Conservation (phyloP, 768 basidiomycete genomes). For the Cystofilobasidium ferigula region DNA sequence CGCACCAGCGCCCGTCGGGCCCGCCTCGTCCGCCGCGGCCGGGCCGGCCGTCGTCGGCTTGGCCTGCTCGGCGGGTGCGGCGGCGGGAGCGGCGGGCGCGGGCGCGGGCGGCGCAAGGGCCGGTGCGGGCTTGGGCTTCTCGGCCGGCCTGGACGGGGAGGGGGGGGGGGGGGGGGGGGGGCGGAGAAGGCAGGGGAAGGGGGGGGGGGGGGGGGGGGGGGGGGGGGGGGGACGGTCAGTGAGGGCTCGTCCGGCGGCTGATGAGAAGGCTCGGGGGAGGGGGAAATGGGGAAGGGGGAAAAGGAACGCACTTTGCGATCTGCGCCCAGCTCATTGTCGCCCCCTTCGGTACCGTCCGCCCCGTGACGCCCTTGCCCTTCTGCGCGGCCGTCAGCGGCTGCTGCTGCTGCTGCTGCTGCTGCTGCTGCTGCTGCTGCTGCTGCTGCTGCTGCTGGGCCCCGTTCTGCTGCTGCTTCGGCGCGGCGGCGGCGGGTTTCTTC, state of each 20-base stretch:
- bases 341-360: constrained; percentile 28
- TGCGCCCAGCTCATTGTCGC: constrained; percentile 40
- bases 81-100: constrained; percentile 27
- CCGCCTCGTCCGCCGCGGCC: constrained; percentile 3
- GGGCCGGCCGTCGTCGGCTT: no score
- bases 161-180: background rate
- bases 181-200: background rate
- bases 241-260: no score
- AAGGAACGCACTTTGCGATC: constrained; percentile 38
- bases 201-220: constrained; percentile 27
- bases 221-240: no score
- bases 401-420: constrained; percentile 4
- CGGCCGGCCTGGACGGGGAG: constrained; percentile 9
- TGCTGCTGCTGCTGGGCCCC: background rate
- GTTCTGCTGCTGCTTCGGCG: constrained; percentile 9
- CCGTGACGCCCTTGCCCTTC: constrained; percentile 24
- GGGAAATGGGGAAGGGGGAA: background rate
- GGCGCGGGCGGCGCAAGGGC: constrained; percentile 25
- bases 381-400: constrained; percentile 14
- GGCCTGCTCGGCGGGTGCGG: constrained; percentile 25
- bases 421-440: background rate
- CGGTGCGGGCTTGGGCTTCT: constrained; percentile 33
- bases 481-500: constrained; percentile 1
- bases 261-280: background rate
- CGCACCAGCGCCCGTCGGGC: constrained; percentile 18